Evolutionary conservation across 2,329 filamentous ascomycete species (phyloP).

Genomic region (Hyphodiscus sp.): DNA sequence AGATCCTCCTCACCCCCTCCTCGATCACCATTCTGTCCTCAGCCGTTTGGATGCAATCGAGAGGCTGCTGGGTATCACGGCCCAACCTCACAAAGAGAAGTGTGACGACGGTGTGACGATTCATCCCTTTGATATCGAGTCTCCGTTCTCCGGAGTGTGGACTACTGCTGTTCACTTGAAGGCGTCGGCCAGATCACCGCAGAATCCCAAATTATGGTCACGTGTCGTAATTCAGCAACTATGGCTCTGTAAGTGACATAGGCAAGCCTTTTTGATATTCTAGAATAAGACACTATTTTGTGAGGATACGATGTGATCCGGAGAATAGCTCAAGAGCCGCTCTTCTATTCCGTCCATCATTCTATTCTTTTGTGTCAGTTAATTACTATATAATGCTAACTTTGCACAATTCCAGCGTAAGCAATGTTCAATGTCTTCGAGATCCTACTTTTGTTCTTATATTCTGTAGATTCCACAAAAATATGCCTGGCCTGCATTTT

Average conservation of each 20-base stretch:
- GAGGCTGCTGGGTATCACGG: slow-evolving; percentile 13
- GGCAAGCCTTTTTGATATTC: not conserved
- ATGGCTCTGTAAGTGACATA: slow-evolving; percentile 28
- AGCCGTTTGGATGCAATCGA: slow-evolving; percentile 19
- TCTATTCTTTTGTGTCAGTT: not conserved
- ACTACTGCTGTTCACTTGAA: slow-evolving; percentile 28
- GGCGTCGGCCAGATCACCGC: slow-evolving; percentile 20
- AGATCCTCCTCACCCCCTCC: not conserved
- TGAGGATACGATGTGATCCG: not conserved
- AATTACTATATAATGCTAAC: not conserved
- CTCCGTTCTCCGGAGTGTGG: slow-evolving; percentile 26
- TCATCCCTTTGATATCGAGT: slow-evolving; percentile 12
- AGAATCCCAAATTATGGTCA: slow-evolving; percentile 30
- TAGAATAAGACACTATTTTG: not conserved
- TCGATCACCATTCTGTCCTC: slow-evolving; percentile 7
- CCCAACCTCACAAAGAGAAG: slow-evolving; percentile 9
- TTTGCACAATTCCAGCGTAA: not conserved
- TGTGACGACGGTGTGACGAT: slow-evolving; percentile 12
- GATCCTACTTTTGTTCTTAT: not conserved
- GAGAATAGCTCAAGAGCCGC: not conserved
- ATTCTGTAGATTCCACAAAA: slow-evolving; percentile 35
- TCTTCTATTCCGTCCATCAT: not conserved
- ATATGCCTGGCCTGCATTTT: slow-evolving; percentile 40
- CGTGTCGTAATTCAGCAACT: slow-evolving; percentile 29
- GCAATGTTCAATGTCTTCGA: not conserved